These are phyloP conservation scores for Scytalidium lignicola DNA, from an alignment of 2,329 filamentous ascomycete species.

Conservation along the genomic window DNA sequence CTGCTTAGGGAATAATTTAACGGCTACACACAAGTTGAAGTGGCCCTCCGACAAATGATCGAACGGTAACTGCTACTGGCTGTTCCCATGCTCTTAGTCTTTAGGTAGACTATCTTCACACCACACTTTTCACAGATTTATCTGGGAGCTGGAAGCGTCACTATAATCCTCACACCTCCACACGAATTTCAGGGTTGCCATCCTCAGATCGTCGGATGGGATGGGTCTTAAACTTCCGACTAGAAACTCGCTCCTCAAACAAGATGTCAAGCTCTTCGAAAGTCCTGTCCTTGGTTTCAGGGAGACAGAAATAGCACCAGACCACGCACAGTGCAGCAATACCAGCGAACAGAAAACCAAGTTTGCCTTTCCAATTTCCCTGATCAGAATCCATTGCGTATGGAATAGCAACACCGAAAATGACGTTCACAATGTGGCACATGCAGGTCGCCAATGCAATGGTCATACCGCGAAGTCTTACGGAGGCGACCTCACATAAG, in stretches of 20 bases:
- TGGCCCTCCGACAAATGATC: no score
- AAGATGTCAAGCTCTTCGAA: constrained; percentile 17
- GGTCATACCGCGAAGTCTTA: constrained; percentile 33
- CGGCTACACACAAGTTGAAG: no score
- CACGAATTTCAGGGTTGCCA: no score
- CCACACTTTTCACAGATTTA: no score
- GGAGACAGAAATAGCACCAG: constrained; percentile 33
- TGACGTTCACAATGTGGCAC: constrained; percentile 31
- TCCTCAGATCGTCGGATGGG: no score
- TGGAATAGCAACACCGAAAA: constrained; percentile 29
- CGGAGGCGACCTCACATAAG: constrained; percentile 33
- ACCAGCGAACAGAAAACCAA: constrained; percentile 34
- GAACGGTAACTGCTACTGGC: no score
- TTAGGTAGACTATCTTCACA: no score
- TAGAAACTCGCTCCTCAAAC: constrained; percentile 11
- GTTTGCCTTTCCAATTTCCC: constrained; percentile 34
- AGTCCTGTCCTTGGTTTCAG: constrained; percentile 24
- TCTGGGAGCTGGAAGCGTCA: no score
- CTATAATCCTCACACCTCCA: no score
- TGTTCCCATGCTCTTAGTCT: no score
- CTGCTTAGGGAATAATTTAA: no score
- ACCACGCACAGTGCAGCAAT: constrained; percentile 26
- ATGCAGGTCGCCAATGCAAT: constrained; percentile 35
- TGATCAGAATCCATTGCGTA: constrained; percentile 33
- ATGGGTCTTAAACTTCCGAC: constrained; percentile 21